Conservation (phyloP, 192 early-diverging fungal genomes). For the Umbelopsis ramanniana region DNA sequence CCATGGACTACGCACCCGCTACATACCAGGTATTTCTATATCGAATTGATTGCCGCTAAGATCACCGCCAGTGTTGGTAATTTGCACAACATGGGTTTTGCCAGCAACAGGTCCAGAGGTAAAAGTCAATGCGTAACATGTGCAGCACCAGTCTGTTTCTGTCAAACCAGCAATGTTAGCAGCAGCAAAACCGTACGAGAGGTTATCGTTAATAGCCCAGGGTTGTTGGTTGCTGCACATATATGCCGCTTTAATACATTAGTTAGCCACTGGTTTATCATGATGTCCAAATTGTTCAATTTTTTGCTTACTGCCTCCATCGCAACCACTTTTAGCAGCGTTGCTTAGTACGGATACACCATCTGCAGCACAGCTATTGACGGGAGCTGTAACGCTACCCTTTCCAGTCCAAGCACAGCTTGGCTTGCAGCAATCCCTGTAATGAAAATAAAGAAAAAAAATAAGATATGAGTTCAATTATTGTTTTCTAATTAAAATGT, state of each 20-base stretch:
- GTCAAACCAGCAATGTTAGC: slow-evolving; percentile 27
- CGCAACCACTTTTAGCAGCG: slow-evolving; percentile 23
- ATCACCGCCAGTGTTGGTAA: slow-evolving; percentile 35
- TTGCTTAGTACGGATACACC: slow-evolving; percentile 20
- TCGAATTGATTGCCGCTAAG: slow-evolving; percentile 27
- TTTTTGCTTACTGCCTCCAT: slow-evolving; percentile 17
- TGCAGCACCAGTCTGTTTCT: slow-evolving; percentile 29
- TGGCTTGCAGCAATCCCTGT: slow-evolving; percentile 33
- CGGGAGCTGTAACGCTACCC: slow-evolving; percentile 24
- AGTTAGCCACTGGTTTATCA: not conserved
- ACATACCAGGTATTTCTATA: slow-evolving; percentile 30
- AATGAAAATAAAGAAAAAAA: not conserved
- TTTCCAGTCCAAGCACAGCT: slow-evolving; percentile 30
- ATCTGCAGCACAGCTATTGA: slow-evolving; percentile 26
- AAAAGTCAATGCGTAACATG: slow-evolving; percentile 33
- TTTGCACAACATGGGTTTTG: slow-evolving; percentile 32
- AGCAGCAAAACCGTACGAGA: slow-evolving; percentile 37
- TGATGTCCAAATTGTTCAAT: not conserved
- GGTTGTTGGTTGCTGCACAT: slow-evolving; percentile 35
- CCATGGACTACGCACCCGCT: no score
- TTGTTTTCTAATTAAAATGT: not conserved
- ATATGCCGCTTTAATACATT: slow-evolving; percentile 22
- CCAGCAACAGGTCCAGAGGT: slow-evolving; percentile 22
- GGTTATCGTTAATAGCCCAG: slow-evolving; percentile 26
- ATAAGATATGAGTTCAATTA: not conserved